phyloP scores from a whole-genome alignment of 2,329 filamentous ascomycete genomes.

The Fusarium oxysporum region DNA sequence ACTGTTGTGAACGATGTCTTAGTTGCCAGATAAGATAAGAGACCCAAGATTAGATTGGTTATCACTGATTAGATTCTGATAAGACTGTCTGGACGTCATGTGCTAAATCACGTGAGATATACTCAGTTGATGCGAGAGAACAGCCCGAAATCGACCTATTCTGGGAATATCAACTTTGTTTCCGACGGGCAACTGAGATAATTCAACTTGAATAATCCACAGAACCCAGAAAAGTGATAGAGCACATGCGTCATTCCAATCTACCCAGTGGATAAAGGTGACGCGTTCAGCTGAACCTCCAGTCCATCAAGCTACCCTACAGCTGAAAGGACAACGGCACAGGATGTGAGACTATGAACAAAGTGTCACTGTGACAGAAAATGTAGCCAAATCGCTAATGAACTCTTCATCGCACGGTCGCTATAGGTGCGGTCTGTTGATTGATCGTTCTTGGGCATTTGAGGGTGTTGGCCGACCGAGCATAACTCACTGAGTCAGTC shows the following conservation, averaged over 20 bases:
- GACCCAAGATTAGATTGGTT: fast-evolving
- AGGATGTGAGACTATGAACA: neutral
- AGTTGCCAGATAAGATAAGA: neutral
- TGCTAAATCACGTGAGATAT: neutral
- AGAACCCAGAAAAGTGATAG: fast-evolving
- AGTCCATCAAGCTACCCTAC: neutral
- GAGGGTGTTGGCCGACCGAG: fast-evolving
- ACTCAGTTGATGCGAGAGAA: no score
- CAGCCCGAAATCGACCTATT: neutral
- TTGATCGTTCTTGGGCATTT: neutral
- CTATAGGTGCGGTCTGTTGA: fast-evolving
- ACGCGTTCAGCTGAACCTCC: neutral
- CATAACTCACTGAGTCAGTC: fast-evolving
- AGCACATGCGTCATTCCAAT: neutral
- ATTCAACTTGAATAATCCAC: no score
- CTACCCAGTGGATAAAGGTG: neutral
- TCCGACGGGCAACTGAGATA: no score
- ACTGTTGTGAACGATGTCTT: no score
- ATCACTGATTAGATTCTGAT: neutral
- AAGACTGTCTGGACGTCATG: fast-evolving
- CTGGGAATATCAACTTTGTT: fast-evolving
- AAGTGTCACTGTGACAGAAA: neutral
- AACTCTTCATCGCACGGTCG: fast-evolving
- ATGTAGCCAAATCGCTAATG: fast-evolving
- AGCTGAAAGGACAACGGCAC: neutral